Evolutionary conservation across 371 early-diverging fungal genomes (phyloP).

Genomic region (Thermomucor indicae-seudaticae): DNA sequence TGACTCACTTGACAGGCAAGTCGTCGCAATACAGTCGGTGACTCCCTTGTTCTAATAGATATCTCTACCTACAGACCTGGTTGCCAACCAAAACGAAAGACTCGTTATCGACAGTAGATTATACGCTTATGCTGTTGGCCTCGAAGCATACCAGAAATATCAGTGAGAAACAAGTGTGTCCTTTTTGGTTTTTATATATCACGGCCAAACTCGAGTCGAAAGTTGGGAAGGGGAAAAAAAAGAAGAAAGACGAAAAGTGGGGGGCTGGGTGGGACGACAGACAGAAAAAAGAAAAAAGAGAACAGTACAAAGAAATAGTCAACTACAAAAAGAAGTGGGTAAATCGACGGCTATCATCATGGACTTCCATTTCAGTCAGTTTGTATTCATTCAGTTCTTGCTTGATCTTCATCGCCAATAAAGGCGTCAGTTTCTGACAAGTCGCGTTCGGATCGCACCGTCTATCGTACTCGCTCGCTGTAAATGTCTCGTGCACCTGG

Average conservation of each 20-base stretch:
- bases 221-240: conserved; percentile 1
- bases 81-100: neutral
- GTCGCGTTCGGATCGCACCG: conserved; percentile 58
- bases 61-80: neutral
- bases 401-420: conserved; percentile 66
- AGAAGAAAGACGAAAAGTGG: neutral
- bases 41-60: neutral
- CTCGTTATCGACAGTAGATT: conserved; percentile 14
- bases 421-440: conserved; percentile 57
- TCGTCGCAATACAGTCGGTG: neutral
- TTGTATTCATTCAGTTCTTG: conserved; percentile 77
- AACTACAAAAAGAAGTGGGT: conserved; percentile 18
- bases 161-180: too few relatives aligned
- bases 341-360: conserved; percentile 66
- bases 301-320: neutral
- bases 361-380: conserved; percentile 72
- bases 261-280: neutral
- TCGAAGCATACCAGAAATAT: neutral
- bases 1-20: conserved; percentile 33
- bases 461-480: conserved; percentile 59
- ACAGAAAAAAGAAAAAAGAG: neutral
- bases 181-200: too few relatives aligned
- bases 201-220: too few relatives aligned
- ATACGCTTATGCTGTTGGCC: conserved; percentile 16
- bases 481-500: conserved; percentile 14